A percentile compares a stretch with the other conserved stretches of the same genome.
These are phyloP conservation scores for Scytalidium lignicola DNA, from an alignment of 2,329 filamentous ascomycete genomes.

Conservation along the genomic window DNA sequence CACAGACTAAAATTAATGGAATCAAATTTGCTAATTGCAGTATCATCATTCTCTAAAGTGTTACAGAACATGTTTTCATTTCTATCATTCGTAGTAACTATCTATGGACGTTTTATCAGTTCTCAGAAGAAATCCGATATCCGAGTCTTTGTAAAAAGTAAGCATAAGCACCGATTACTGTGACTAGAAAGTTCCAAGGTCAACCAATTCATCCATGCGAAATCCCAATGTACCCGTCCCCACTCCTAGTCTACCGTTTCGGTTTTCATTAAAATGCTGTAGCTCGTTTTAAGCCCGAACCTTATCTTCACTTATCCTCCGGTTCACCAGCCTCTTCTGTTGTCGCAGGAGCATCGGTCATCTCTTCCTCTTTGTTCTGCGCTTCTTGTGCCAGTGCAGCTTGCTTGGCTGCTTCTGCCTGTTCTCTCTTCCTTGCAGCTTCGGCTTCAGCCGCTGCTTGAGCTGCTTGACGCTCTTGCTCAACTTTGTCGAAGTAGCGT, in stretches of 20 bases:
- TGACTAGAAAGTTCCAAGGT: not conserved
- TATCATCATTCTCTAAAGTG: no score
- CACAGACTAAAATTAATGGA: no score
- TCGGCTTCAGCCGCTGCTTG: conserved; percentile 59
- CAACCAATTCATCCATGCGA: not conserved
- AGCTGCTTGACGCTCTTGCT: conserved; percentile 74
- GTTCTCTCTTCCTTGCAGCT: conserved; percentile 42
- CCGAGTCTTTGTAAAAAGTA: not conserved
- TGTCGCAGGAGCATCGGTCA: conserved; percentile 53
- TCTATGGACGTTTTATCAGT: not conserved
- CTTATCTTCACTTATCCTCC: conserved; percentile 14
- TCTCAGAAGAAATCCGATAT: not conserved
- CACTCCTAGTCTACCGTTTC: not conserved
- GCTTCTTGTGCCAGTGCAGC: conserved; percentile 35
- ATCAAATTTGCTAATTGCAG: no score
- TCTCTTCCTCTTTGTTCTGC: conserved; percentile 50
- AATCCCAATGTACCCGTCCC: not conserved
- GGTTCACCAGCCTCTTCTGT: conserved; percentile 35
- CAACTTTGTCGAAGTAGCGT: conserved; percentile 91
- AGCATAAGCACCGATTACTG: not conserved
- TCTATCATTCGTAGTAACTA: not conserved
- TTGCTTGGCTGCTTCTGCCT: conserved; percentile 45
- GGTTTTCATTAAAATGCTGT: not conserved
- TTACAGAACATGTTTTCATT: not conserved
- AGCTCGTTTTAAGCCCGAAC: not conserved